Conservation (phyloP, 306 rosid species). For the Sesbania bispinosa region DNA sequence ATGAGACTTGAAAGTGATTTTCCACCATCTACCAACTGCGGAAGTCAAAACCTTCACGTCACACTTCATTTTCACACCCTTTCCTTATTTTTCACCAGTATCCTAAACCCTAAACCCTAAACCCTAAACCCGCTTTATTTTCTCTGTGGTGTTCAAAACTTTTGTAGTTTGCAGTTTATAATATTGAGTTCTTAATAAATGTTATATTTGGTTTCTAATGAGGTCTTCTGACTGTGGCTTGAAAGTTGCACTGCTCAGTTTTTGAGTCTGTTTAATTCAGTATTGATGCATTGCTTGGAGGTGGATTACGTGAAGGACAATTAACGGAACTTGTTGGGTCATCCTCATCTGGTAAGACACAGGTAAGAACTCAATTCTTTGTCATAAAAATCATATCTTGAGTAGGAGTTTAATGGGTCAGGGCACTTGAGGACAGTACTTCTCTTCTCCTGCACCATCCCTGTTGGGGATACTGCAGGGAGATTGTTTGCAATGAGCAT, state of each 20-base stretch:
- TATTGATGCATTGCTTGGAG: conserved; percentile 71
- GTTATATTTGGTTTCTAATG: conserved; percentile 12
- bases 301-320: conserved; percentile 77
- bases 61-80: neutral
- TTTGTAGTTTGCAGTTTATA: conserved; percentile 17
- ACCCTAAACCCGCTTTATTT: too few relatives aligned
- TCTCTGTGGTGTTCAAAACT: neutral
- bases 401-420: neutral
- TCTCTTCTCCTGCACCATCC: neutral
- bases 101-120: too few relatives aligned
- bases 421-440: too few relatives aligned
- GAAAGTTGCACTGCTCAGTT: conserved; percentile 12
- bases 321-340: conserved; percentile 88
- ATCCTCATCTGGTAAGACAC: conserved; percentile 87
- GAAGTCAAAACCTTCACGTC: neutral
- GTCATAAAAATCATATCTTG: conserved; percentile 5
- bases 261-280: conserved; percentile 36
- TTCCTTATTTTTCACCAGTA: neutral
- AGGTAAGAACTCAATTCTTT: conserved; percentile 41
- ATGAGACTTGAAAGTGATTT: neutral
- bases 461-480: neutral
- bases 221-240: neutral
- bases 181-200: neutral
- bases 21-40: neutral
- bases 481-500: neutral